Percentiles rank a stretch among this genome's conserved stretches.
Evolutionary conservation across 768 basidiomycete genomes (phyloP).

Genomic region (Fistulinella prunicolor): DNA sequence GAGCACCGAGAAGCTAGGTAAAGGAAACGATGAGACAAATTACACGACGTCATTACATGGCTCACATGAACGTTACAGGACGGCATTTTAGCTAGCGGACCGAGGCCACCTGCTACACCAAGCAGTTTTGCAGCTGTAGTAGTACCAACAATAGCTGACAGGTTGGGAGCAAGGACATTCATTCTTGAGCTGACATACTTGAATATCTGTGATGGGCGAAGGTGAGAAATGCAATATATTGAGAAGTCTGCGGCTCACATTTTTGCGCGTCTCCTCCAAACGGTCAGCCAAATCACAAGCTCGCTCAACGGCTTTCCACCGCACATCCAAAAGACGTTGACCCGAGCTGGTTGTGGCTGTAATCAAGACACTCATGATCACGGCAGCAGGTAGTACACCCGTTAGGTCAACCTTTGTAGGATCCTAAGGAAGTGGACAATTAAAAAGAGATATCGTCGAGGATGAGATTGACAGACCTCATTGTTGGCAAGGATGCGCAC

Average conservation of each 20-base stretch:
- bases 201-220: conserved; percentile 69
- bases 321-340: conserved; percentile 58
- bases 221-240: conserved; percentile 2
- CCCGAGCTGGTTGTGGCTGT: conserved; percentile 92
- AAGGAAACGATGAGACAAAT: conserved; percentile 2
- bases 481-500: conserved; percentile 86
- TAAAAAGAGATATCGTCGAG: background rate
- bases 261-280: conserved; percentile 86
- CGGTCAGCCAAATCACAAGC: conserved; percentile 89
- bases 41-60: conserved; percentile 5
- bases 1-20: conserved; percentile 83
- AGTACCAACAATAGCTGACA: conserved; percentile 97
- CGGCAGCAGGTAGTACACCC: conserved; percentile 79
- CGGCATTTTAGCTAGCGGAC: conserved; percentile 90
- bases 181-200: conserved; percentile 99
- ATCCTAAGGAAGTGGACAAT: conserved; percentile 48
- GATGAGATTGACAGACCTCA: conserved; percentile 44
- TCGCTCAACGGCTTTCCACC: conserved; percentile 78
- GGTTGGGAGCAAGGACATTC: conserved; percentile 96
- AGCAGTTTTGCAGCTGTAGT: conserved; percentile 97
- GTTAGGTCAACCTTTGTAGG: conserved; percentile 81
- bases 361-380: conserved; percentile 94
- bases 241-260: conserved; percentile 41
- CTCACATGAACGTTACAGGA: conserved; percentile 91
- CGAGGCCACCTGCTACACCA: conserved; percentile 93